Evolutionary conservation across 1,139 yeast species (phyloP), one percentile per base, ranked within the genome.

Genomic region (Scheffersomyces titani): DNA sequence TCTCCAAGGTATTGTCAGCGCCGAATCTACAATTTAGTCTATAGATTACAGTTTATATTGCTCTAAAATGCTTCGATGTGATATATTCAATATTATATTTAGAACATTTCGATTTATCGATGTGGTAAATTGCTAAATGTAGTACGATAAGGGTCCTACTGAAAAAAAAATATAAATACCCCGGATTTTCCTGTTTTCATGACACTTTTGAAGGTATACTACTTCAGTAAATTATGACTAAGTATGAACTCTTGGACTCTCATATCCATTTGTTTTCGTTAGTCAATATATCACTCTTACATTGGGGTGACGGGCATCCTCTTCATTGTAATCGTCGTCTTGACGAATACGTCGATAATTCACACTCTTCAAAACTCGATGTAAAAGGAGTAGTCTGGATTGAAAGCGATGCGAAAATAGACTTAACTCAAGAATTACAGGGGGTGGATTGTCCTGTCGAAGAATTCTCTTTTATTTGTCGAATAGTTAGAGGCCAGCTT

Each of bases 201-300:
- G 16, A 30, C 9, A 9, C 40, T 30, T 30, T 22, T 24, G 13
- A 30, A 30, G 3, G 4, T 22, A 22, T 5, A 22, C 40, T 6
- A 30, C 11, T n/a, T 30, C 40, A 7, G 40, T 16, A 30, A 30
- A 9, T 30, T 2, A 30, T 30, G 40, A 5, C 40, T 30, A 30
- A 30, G 40, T 46, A 46, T 16, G 19, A 46, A 46, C 18, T 46
- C 18, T 46, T 46, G 49, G 49, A 46, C 24, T 19, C 24, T 19
- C 49, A 46, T n/a, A 46, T 46, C 49, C 49, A 46, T n/a, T 46
- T 46, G 49, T 46, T 11, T 22, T 46, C 49, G n/a, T 18, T 46
- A 19, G n/a, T 11, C n/a, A 46, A 20, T 19, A 46, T 19, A 5
- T 22, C 49, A 3, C 22, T 46, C 7, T 22, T 46, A 13, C 13